Percentiles rank a stretch among this genome's conserved stretches.
Evolutionary conservation across 1,284 basidiomycete species (phyloP).

Genomic region (Ganoderma boninense): DNA sequence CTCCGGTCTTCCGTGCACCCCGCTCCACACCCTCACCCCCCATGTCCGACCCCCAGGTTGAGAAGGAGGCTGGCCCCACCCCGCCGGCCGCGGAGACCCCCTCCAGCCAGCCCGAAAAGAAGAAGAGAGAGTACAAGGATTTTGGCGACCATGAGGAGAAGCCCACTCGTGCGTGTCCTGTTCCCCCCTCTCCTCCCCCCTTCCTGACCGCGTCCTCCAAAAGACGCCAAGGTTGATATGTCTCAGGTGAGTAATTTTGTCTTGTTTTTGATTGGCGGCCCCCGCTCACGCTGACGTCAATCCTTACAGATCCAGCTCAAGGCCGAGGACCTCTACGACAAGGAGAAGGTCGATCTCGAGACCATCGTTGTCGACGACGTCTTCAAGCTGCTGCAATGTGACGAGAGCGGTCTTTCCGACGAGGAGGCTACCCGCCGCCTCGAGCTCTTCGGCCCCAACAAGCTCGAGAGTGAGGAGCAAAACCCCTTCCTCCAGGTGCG

Average conservation of each 20-base stretch:
- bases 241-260: constrained; percentile 59
- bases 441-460: constrained; percentile 97
- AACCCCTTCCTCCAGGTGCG: constrained; percentile 85
- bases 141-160: constrained; percentile 76
- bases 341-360: constrained; percentile 99
- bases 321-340: constrained; percentile 96
- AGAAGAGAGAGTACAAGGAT: constrained; percentile 92
- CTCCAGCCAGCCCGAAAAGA: constrained; percentile 56
- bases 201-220: constrained; percentile 13
- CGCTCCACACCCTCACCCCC: constrained; percentile 21
- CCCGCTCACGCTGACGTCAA: constrained; percentile 19
- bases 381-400: constrained; percentile 93
- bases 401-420: constrained; percentile 79
- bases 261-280: constrained; percentile 20
- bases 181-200: background rate
- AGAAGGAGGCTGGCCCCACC: constrained; percentile 45
- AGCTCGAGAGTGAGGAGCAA: constrained; percentile 90
- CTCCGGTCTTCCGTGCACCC: constrained; percentile 32
- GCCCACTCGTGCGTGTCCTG: constrained; percentile 70
- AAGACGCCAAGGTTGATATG: constrained; percentile 91
- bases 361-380: constrained; percentile 97
- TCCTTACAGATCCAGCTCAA: constrained; percentile 82
- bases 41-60: constrained; percentile 43
- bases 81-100: constrained; percentile 36
- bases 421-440: constrained; percentile 87